phyloP scores from a whole-genome alignment of 164 flowering plant species.

The Sedum album region DNA sequence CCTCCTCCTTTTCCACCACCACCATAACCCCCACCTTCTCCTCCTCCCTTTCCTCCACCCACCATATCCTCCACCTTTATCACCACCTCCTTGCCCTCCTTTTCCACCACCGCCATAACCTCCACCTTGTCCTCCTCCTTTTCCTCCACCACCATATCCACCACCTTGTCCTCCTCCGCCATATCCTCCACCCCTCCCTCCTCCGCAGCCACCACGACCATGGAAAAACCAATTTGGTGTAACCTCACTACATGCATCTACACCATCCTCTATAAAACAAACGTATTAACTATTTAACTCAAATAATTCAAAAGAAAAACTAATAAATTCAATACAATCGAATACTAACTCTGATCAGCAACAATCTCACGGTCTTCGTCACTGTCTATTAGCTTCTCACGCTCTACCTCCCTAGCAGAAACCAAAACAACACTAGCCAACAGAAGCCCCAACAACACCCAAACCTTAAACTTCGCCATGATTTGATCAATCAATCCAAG shows the following conservation, averaged over 20 bases:
- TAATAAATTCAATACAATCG: too few species aligned
- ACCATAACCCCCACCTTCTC: neutral
- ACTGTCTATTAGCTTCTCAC: neutral
- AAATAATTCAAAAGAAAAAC: too few species aligned
- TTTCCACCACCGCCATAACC: neutral
- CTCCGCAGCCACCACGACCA: neutral
- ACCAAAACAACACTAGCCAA: neutral
- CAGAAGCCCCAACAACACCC: neutral
- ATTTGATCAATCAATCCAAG: neutral
- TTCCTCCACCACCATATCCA: neutral
- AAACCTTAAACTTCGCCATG: neutral
- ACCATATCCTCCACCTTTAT: neutral
- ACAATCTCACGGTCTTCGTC: neutral
- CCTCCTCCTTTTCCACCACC: neutral
- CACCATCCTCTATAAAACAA: neutral
- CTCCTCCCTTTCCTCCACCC: neutral
- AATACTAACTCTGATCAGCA: neutral
- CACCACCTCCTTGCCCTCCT: neutral
- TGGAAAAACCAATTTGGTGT: neutral
- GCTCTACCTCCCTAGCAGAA: neutral
- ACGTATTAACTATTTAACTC: neutral
- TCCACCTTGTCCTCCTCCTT: neutral
- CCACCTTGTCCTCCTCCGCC: neutral
- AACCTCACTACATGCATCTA: neutral
- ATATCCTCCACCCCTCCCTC: neutral